phyloP scores from a whole-genome alignment of 139 green algal species.

The Klebsormidium nitens region DNA sequence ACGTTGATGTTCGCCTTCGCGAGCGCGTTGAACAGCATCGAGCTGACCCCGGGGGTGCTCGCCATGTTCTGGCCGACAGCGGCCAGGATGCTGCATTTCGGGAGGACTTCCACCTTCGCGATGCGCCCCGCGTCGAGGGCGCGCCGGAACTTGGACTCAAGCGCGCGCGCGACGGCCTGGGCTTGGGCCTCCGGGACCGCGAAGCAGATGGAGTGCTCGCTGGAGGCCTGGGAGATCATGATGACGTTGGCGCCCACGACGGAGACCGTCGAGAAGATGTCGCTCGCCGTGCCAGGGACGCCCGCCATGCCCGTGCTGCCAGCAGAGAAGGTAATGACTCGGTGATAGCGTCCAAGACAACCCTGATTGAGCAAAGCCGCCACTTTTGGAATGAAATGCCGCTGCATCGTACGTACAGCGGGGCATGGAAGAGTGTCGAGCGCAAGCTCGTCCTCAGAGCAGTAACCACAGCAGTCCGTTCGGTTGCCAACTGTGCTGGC shows the following conservation, averaged over 20 bases:
- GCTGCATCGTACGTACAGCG: too few species aligned
- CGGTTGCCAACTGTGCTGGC: too few species aligned
- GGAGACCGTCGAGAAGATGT: slow-evolving; percentile 80
- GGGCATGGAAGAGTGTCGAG: too few species aligned
- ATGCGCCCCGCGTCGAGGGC: slow-evolving; percentile 69
- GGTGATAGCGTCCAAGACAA: background rate
- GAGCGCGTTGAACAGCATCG: slow-evolving; percentile 89
- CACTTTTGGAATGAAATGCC: too few species aligned
- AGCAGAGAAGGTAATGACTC: background rate
- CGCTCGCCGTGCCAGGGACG: slow-evolving; percentile 82
- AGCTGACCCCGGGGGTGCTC: slow-evolving; percentile 68
- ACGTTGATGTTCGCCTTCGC: slow-evolving; percentile 70
- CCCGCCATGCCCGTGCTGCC: slow-evolving; percentile 88
- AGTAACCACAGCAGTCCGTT: too few species aligned
- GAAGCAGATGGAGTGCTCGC: slow-evolving; percentile 97
- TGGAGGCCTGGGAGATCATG: slow-evolving; percentile 90
- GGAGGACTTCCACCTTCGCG: slow-evolving; percentile 32
- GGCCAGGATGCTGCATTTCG: slow-evolving; percentile 83
- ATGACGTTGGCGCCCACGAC: slow-evolving; percentile 92
- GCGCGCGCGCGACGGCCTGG: slow-evolving; percentile 1
- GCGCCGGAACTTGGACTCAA: slow-evolving; percentile 59
- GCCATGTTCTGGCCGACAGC: slow-evolving; percentile 92
- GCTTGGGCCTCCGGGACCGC: slow-evolving; percentile 44
- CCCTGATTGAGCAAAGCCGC: too few species aligned
- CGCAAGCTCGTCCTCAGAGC: too few species aligned